Base-by-base conservation (phyloP, 768 basidiomycete genomes). In the Artomyces pyxidatus region DNA sequence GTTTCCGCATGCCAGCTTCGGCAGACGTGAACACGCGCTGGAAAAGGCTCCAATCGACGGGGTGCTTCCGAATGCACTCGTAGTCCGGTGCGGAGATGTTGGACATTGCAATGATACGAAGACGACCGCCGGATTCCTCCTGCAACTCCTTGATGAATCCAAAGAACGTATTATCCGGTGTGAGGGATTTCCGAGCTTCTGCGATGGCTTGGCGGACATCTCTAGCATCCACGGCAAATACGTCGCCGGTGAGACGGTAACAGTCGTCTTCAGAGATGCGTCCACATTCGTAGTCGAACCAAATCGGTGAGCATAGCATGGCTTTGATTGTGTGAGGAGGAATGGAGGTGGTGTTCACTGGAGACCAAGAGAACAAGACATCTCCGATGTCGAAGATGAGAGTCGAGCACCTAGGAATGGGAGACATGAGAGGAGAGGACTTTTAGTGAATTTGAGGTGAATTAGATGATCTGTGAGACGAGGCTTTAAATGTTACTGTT, bases 31-130 rank as follows among this genome's bases (percentile, higher is more conserved):
- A 80, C 14, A 79, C 63, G 26, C 65, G 57, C 44, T 75, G 72
- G 45, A 75, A 75, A n/a, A 77, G 63, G 1, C 63, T 63, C 72
- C 73, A 80, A 48, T 75, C 71, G 9, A 65, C 72, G 6, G 66
- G 59, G 23, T 68, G 74, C 14, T 62, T 67, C 42, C 61, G 69
- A 12, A 78, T 65, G 3, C 71, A 63, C 37, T 65, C 64, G 54
- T 70, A 77, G 53, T 80, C 77, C 6, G 75, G 74, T 0, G 64
- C 54, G 16, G 78, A 77, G 17, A 81, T 78, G 60, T 81, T 81
- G 28, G 76, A 78, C 74, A 78, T 76, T 23, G 77, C 78, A 42
- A 71, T 77, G 26, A 80, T 67, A 9, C 59, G 65, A 3, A 76
- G 59, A 5, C 58, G 45, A 16, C 59, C 62, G 11, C 62, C 48